A percentile compares a stretch with the other conserved stretches of the same genome.
These are phyloP conservation scores for Xerocomus tenax DNA, from an alignment of 1,284 basidiomycete genomes.

Conservation along the genomic window DNA sequence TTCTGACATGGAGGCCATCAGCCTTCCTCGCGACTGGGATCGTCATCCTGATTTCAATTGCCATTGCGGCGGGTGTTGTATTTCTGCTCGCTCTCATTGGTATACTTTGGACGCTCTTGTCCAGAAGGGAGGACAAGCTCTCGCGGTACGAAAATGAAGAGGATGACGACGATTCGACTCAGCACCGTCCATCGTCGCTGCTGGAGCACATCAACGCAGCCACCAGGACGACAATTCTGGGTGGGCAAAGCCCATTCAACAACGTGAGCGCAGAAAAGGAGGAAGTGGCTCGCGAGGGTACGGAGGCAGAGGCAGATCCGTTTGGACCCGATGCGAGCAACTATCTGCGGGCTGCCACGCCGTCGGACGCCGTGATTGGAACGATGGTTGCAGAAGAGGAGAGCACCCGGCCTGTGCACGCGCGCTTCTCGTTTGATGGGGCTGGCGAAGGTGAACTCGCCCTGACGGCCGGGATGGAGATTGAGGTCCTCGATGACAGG, in stretches of 20 bases:
- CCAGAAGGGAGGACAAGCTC: conserved; percentile 63
- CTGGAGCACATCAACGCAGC: conserved; percentile 85
- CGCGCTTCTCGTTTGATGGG: conserved; percentile 73
- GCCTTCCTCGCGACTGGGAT: conserved; percentile 86
- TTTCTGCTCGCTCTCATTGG: conserved; percentile 84
- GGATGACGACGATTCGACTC: conserved; percentile 65
- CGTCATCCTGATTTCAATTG: conserved; percentile 94
- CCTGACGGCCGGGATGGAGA: conserved; percentile 59
- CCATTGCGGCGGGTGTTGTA: conserved; percentile 90
- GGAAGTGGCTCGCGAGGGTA: conserved; percentile 36
- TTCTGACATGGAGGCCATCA: conserved; percentile 30
- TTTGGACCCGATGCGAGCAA: conserved; percentile 68
- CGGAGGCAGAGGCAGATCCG: conserved; percentile 33
- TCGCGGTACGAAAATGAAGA: conserved; percentile 57
- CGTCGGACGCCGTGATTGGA: conserved; percentile 61
- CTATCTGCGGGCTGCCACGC: conserved; percentile 68
- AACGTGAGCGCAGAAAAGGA: conserved; percentile 45
- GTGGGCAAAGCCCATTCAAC: conserved; percentile 43
- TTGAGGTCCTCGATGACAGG: conserved; percentile 70
- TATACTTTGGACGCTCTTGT: conserved; percentile 82
- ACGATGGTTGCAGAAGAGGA: conserved; percentile 53
- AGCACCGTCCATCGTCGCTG: conserved; percentile 69
- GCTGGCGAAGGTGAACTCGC: conserved; percentile 68
- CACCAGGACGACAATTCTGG: conserved; percentile 68
- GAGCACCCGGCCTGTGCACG: conserved; percentile 61